Percentiles rank a stretch among this genome's conserved stretches.
These are phyloP conservation scores for Kalaharituber pfeilii DNA, from an alignment of 2,329 filamentous ascomycete genomes.

Conservation along the genomic window DNA sequence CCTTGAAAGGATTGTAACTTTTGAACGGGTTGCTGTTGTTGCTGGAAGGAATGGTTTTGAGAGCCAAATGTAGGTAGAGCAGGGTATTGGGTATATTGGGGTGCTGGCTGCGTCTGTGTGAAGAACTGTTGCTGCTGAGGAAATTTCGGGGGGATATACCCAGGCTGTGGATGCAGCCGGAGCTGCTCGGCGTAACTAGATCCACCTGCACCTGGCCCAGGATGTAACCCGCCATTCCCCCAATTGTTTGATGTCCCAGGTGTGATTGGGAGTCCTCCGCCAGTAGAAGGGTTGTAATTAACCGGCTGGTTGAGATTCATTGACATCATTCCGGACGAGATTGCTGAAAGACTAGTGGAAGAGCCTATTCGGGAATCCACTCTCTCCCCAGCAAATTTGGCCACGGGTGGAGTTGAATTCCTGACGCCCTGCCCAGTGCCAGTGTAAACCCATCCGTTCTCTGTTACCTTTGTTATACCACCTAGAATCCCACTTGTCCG, in stretches of 20 bases:
- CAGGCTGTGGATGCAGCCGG: not conserved
- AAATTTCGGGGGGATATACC: not conserved
- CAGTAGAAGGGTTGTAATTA: not conserved
- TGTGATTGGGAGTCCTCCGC: not conserved
- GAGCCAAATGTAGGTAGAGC: not conserved
- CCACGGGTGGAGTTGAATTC: not conserved
- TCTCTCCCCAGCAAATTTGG: not conserved
- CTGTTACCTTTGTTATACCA: not conserved
- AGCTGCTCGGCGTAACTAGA: no score
- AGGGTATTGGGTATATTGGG: not conserved
- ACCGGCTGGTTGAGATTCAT: not conserved
- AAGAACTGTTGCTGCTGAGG: not conserved
- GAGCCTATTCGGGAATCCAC: not conserved
- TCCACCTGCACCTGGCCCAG: not conserved
- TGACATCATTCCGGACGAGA: not conserved
- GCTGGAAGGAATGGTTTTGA: not conserved
- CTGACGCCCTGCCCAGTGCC: not conserved
- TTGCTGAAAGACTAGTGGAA: not conserved
- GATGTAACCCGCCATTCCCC: not conserved
- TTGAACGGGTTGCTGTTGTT: not conserved
- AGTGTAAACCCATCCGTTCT: constrained; percentile 1
- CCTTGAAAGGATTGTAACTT: not conserved
- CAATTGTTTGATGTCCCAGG: not conserved
- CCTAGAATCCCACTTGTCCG: not conserved
- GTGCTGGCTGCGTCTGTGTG: not conserved